Conservation (phyloP, 2,329 filamentous ascomycete species). For the Aspergillus ochraceus region DNA sequence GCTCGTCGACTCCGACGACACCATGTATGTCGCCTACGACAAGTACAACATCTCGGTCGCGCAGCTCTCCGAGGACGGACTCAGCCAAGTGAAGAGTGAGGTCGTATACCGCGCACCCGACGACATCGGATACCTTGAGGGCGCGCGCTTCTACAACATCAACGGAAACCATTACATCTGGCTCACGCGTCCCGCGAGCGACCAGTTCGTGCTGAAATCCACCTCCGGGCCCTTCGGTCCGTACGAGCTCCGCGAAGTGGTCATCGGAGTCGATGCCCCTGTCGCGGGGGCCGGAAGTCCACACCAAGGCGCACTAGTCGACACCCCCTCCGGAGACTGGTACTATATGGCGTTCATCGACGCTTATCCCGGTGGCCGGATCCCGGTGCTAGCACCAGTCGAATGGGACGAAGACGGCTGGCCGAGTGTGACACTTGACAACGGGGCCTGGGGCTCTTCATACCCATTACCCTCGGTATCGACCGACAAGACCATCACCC, state of each 20-base stretch:
- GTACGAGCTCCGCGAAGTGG: conserved; percentile 46
- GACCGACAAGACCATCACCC: too few relatives aligned
- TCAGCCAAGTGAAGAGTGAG: conserved; percentile 47
- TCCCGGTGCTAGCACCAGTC: conserved; percentile 59
- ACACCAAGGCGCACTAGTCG: conserved; percentile 59
- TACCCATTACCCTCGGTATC: not conserved
- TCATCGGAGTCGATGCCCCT: conserved; percentile 48
- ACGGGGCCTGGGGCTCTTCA: conserved; percentile 50
- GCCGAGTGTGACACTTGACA: conserved; percentile 45
- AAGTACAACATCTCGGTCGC: conserved; percentile 52
- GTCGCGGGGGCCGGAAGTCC: conserved; percentile 48
- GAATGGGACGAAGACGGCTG: conserved; percentile 55
- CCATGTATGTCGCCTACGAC: conserved; percentile 60
- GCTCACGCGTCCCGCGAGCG: conserved; percentile 47
- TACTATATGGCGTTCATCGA: conserved; percentile 61
- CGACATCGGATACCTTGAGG: conserved; percentile 49
- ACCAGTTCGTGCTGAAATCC: conserved; percentile 53
- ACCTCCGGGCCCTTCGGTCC: conserved; percentile 51
- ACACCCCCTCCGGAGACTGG: conserved; percentile 55
- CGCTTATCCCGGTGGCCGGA: conserved; percentile 57
- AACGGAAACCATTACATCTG: conserved; percentile 59
- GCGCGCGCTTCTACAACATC: conserved; percentile 58
- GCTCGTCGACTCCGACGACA: conserved; percentile 57
- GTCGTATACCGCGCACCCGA: conserved; percentile 44
- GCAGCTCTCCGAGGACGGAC: conserved; percentile 51